phyloP scores from a whole-genome alignment of 108 stramenopile species.

The Cyclotella baltica region DNA sequence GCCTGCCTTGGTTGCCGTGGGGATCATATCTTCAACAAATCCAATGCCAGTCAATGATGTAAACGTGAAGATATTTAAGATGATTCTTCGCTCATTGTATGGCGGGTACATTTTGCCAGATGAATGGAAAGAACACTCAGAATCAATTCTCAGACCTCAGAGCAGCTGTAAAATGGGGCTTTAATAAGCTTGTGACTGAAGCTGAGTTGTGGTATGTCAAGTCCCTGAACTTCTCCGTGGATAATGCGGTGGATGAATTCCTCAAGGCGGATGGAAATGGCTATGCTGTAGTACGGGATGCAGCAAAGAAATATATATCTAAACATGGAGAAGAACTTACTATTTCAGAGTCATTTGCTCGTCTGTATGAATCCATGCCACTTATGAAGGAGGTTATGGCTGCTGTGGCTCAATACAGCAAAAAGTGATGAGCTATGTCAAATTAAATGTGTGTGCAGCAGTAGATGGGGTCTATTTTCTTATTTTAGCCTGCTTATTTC shows the following conservation, averaged over 20 bases:
- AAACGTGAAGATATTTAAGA: background rate
- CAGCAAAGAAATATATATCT: background rate
- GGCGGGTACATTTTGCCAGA: background rate
- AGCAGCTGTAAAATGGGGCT: background rate
- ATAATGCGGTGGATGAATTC: background rate
- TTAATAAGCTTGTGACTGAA: background rate
- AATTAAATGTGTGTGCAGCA: too few relatives aligned
- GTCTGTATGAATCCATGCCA: background rate
- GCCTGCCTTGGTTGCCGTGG: too few relatives aligned
- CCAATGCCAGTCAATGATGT: conserved; percentile 8
- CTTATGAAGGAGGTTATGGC: background rate
- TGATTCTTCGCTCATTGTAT: background rate
- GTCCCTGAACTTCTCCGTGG: background rate
- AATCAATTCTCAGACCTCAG: background rate
- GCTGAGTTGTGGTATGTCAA: background rate
- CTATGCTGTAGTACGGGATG: background rate
- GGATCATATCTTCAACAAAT: too few relatives aligned
- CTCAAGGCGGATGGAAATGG: background rate
- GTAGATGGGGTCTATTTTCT: too few relatives aligned
- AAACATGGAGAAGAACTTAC: background rate
- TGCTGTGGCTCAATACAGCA: background rate
- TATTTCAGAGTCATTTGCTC: background rate
- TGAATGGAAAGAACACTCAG: conserved; percentile 3
- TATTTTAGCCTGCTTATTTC: too few relatives aligned
- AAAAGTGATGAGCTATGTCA: too few relatives aligned